Conservation (phyloP, 78 protist genomes). For the Chrysochromulina parva region DNA sequence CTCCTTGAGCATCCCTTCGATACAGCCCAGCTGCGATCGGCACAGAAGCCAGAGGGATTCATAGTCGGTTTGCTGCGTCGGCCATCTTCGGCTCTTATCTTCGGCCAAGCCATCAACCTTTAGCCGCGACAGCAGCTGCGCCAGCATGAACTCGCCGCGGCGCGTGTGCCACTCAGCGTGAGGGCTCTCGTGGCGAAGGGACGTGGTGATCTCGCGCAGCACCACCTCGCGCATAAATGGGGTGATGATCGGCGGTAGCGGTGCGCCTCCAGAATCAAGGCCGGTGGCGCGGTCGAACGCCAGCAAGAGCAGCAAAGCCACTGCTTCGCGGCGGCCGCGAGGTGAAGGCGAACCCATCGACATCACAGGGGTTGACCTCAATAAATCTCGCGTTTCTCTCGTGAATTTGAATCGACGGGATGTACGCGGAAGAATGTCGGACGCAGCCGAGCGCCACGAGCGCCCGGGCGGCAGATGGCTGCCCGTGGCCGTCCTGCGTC, state of each 20-base stretch:
- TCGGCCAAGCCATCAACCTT: neutral
- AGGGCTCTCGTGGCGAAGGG: neutral
- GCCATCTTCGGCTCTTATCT: neutral
- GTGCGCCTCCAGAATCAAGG: too few species aligned
- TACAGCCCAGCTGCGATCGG: neutral
- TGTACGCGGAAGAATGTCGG: too few species aligned
- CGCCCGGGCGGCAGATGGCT: too few species aligned
- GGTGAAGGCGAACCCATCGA: too few species aligned
- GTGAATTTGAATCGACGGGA: too few species aligned
- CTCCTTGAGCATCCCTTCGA: neutral
- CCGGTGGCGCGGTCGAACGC: too few species aligned
- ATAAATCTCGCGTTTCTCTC: too few species aligned
- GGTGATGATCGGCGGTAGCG: neutral
- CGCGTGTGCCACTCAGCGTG: neutral
- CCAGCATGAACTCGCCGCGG: neutral
- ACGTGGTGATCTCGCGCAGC: neutral
- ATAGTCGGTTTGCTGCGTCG: neutral
- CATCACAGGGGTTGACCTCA: too few species aligned
- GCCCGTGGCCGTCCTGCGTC: too few species aligned
- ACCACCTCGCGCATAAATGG: neutral
- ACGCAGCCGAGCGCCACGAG: too few species aligned
- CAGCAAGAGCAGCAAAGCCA: too few species aligned
- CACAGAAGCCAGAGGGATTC: conserved; percentile 18
- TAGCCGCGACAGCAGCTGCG: neutral
- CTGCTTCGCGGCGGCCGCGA: too few species aligned